Percentiles rank a stretch among this genome's conserved stretches.
Conservation (phyloP, 1,139 yeast genomes). For the Protomyces macrosporus region DNA sequence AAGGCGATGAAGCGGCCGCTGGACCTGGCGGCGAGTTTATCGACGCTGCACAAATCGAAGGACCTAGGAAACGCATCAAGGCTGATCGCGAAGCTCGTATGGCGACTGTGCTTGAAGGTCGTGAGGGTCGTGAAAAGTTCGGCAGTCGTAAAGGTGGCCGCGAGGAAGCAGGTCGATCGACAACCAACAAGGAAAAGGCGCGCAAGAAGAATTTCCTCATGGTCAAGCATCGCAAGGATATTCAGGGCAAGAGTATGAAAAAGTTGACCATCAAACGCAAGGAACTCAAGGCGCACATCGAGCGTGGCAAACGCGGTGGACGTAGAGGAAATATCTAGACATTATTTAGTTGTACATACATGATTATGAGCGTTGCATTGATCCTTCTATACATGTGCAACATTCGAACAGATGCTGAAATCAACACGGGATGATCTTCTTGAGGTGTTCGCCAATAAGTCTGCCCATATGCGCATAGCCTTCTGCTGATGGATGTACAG, state of each 20-base stretch:
- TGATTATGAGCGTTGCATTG: not conserved
- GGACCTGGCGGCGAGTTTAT: slow-evolving; percentile 52
- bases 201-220: slow-evolving; percentile 97
- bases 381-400: not conserved
- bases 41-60: slow-evolving; percentile 73
- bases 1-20: slow-evolving; percentile 32
- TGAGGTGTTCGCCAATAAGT: not conserved
- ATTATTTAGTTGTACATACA: not conserved
- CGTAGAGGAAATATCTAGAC: slow-evolving; percentile 8
- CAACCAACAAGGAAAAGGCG: slow-evolving; percentile 92
- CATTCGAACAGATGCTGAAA: too few relatives aligned
- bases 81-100: slow-evolving; percentile 84
- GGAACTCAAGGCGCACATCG: slow-evolving; percentile 66
- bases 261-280: slow-evolving; percentile 87
- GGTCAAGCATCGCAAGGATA: slow-evolving; percentile 94
- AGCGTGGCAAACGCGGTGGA: slow-evolving; percentile 23
- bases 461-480: not conserved
- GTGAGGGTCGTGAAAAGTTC: slow-evolving; percentile 84
- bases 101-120: slow-evolving; percentile 81
- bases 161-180: slow-evolving; percentile 62
- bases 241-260: slow-evolving; percentile 87
- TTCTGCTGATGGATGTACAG: not conserved
- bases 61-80: slow-evolving; percentile 69
- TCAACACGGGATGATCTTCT: not conserved
- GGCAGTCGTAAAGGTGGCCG: slow-evolving; percentile 84